Conservation (phyloP, 1,139 yeast genomes). For the Candida albicans region DNA sequence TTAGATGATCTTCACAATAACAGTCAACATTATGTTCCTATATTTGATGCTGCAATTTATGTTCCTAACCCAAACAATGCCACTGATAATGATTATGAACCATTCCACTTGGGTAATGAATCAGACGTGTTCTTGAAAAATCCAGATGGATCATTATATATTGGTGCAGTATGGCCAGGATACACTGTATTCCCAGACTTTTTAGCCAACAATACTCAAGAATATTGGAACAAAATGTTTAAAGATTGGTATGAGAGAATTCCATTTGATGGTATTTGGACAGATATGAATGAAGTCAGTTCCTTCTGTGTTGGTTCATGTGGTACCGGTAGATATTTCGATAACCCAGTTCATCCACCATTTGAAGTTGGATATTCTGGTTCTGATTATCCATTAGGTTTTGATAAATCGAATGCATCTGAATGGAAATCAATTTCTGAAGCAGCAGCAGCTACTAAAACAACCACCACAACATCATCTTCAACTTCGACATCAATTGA, state of each 20-base stretch:
- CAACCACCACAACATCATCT: constrained; percentile 15
- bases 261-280: constrained; percentile 34
- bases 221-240: constrained; percentile 26
- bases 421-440: constrained; percentile 19
- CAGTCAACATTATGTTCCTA: constrained; percentile 31
- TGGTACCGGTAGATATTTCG: constrained; percentile 19
- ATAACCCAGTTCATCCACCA: constrained; percentile 25
- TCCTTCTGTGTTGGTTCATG: constrained; percentile 35
- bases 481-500: constrained; percentile 18
- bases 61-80: constrained; percentile 24
- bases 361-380: constrained; percentile 18
- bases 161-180: constrained; percentile 28
- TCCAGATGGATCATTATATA: constrained; percentile 26
- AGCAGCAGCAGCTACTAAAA: constrained; percentile 16
- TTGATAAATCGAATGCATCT: constrained; percentile 21
- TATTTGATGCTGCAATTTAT: constrained; percentile 35
- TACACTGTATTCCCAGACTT: constrained; percentile 36
- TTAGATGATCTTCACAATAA: constrained; percentile 24
- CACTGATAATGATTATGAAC: constrained; percentile 22
- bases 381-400: constrained; percentile 21
- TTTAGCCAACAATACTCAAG: constrained; percentile 23
- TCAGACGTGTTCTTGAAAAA: constrained; percentile 29
- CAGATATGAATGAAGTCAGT: constrained; percentile 37
- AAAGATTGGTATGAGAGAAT: constrained; percentile 22
- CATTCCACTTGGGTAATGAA: constrained; percentile 25